Evolutionary conservation across 169 alveolate genomes (phyloP).

Genomic region (Plasmodium reichenowi): DNA sequence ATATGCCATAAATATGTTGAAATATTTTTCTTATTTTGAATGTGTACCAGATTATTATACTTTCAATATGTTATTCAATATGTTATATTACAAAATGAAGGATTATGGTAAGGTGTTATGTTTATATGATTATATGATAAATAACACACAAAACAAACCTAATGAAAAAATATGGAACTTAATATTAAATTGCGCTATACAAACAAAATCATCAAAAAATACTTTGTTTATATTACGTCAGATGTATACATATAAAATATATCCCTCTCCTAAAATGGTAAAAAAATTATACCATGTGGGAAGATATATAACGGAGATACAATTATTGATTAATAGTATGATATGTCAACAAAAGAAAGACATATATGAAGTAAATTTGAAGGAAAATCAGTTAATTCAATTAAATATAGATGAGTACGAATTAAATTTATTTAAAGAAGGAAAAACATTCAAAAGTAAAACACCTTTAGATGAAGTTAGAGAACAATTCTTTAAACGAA

Average conservation of each 20-base stretch:
- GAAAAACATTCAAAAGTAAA: slow-evolving; percentile 33
- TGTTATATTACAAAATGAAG: slow-evolving; percentile 66
- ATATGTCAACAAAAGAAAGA: slow-evolving; percentile 81
- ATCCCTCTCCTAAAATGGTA: slow-evolving; percentile 86
- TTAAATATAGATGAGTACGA: slow-evolving; percentile 84
- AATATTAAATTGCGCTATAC: slow-evolving; percentile 46
- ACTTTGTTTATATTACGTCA: slow-evolving; percentile 81
- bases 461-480: slow-evolving; percentile 72
- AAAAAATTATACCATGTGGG: slow-evolving; percentile 85
- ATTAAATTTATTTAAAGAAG: slow-evolving; percentile 73
- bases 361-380: slow-evolving; percentile 72
- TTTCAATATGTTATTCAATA: slow-evolving; percentile 57
- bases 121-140: slow-evolving; percentile 31
- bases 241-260: slow-evolving; percentile 82
- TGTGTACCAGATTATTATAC: slow-evolving; percentile 75
- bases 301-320: slow-evolving; percentile 86
- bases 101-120: slow-evolving; percentile 76
- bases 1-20: slow-evolving; percentile 87
- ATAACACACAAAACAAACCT: slow-evolving; percentile 21
- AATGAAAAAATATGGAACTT: slow-evolving; percentile 37
- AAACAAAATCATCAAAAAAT: slow-evolving; percentile 78
- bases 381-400: slow-evolving; percentile 80
- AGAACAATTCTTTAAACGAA: slow-evolving; percentile 69
- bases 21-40: slow-evolving; percentile 80
- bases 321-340: slow-evolving; percentile 79